Evolutionary conservation across 208 protist species (phyloP).

Genomic region (Leishmania amazonensis): DNA sequence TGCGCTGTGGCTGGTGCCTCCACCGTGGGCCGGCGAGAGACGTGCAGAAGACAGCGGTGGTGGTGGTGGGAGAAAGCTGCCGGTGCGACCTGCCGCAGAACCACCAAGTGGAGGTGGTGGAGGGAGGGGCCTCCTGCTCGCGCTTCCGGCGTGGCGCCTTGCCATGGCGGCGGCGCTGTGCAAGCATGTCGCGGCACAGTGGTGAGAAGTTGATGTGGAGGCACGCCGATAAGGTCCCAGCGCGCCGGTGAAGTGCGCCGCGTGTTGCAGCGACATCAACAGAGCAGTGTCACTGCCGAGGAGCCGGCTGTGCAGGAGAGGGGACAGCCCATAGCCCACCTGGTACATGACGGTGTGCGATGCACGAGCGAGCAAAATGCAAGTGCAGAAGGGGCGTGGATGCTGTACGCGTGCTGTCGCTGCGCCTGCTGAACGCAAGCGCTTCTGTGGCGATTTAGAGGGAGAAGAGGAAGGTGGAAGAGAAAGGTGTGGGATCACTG

Average conservation of each 20-base stretch:
- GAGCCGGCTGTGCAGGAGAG: background rate
- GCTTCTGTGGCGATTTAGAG: background rate
- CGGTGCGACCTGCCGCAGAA: background rate
- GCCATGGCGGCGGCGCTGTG: background rate
- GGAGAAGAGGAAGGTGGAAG: background rate
- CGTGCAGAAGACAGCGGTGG: conserved; percentile 32
- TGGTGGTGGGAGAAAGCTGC: conserved; percentile 27
- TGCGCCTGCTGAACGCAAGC: background rate
- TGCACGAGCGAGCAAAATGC: background rate
- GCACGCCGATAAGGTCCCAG: background rate
- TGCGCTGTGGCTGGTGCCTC: conserved; percentile 20
- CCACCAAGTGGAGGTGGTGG: conserved; percentile 9
- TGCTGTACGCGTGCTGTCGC: background rate
- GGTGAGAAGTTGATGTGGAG: background rate
- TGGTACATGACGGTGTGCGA: background rate
- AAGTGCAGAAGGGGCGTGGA: background rate
- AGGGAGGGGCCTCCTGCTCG: background rate
- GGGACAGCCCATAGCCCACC: background rate
- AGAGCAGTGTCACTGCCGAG: background rate
- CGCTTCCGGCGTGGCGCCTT: background rate
- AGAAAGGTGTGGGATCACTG: background rate
- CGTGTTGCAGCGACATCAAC: background rate
- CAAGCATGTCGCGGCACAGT: background rate
- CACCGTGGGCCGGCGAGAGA: conserved; percentile 20
- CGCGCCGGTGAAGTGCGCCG: background rate